phyloP scores from a whole-genome alignment of 2,329 filamentous ascomycete species.

The Ascosphaera aggregata region DNA sequence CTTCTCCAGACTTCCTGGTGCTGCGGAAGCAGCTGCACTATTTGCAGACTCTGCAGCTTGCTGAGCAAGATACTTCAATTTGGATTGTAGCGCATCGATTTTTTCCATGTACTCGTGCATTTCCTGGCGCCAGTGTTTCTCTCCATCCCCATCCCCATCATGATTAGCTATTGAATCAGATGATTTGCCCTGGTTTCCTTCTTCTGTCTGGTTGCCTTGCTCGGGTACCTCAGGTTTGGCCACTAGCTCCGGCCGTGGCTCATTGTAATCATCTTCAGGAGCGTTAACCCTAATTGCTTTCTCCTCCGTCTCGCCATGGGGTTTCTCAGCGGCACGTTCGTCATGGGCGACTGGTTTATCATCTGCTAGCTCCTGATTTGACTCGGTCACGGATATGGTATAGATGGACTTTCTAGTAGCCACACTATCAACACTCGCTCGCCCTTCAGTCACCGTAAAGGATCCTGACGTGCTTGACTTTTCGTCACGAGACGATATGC shows the following conservation, averaged over 20 bases:
- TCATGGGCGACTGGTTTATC: background rate
- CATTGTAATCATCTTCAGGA: background rate
- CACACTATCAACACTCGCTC: constrained; percentile 14
- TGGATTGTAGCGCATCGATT: constrained; percentile 78
- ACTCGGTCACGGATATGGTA: constrained; percentile 1
- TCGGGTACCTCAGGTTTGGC: no score
- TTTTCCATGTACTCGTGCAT: constrained; percentile 55
- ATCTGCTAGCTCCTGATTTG: background rate
- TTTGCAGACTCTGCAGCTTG: constrained; percentile 57
- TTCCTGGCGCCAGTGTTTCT: background rate
- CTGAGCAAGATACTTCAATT: constrained; percentile 67
- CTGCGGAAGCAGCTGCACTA: constrained; percentile 37
- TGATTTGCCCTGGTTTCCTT: background rate
- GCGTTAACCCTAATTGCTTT: constrained; percentile 2
- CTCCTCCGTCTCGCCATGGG: constrained; percentile 8
- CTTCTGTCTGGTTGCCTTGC: no score
- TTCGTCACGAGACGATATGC: constrained; percentile 17
- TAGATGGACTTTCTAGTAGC: constrained; percentile 6
- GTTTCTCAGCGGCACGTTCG: constrained; percentile 4
- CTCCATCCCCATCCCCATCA: background rate
- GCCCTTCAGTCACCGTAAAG: constrained; percentile 21
- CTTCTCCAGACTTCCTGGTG: constrained; percentile 44
- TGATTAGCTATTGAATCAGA: background rate
- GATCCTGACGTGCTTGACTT: constrained; percentile 28
- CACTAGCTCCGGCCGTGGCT: background rate